Percentiles rank a stretch among this genome's conserved stretches.
These are phyloP conservation scores for Orbilia quercus DNA, from an alignment of 2,329 filamentous ascomycete species.

Conservation along the genomic window DNA sequence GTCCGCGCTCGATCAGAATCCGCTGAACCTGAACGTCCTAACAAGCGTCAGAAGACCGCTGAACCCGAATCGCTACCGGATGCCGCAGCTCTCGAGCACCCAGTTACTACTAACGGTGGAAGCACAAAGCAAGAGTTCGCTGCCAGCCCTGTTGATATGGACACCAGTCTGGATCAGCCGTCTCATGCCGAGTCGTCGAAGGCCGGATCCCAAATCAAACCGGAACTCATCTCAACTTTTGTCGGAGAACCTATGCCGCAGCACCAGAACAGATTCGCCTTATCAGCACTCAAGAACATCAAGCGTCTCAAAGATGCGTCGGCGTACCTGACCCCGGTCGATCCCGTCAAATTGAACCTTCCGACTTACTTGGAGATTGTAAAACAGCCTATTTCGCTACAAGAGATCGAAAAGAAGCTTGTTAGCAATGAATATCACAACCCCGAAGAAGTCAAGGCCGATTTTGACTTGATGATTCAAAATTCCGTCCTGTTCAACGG, in stretches of 20 bases:
- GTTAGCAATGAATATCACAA: constrained; percentile 76
- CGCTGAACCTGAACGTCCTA: constrained; percentile 72
- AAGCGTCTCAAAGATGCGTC: constrained; percentile 86
- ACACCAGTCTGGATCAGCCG: constrained; percentile 58
- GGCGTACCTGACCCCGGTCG: constrained; percentile 81
- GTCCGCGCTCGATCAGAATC: constrained; percentile 79
- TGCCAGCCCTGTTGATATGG: constrained; percentile 59
- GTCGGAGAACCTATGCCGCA: constrained; percentile 67
- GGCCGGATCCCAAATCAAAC: constrained; percentile 30
- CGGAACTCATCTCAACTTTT: constrained; percentile 43
- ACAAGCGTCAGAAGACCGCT: constrained; percentile 84
- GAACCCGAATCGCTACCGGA: constrained; percentile 64
- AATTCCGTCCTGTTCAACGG: constrained; percentile 90
- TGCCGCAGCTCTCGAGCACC: constrained; percentile 65
- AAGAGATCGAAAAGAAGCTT: constrained; percentile 82
- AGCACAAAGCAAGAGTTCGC: constrained; percentile 18
- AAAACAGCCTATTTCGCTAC: constrained; percentile 83
- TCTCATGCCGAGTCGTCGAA: constrained; percentile 60
- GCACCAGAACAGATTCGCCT: constrained; percentile 72
- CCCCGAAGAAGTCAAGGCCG: constrained; percentile 77
- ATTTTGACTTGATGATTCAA: constrained; percentile 79
- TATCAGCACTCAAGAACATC: constrained; percentile 75
- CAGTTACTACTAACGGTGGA: constrained; percentile 62
- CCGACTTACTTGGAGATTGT: constrained; percentile 79
- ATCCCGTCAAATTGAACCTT: constrained; percentile 78